Evolutionary conservation across 2,329 filamentous ascomycete species (phyloP).

Genomic region (Fusarium hostae): DNA sequence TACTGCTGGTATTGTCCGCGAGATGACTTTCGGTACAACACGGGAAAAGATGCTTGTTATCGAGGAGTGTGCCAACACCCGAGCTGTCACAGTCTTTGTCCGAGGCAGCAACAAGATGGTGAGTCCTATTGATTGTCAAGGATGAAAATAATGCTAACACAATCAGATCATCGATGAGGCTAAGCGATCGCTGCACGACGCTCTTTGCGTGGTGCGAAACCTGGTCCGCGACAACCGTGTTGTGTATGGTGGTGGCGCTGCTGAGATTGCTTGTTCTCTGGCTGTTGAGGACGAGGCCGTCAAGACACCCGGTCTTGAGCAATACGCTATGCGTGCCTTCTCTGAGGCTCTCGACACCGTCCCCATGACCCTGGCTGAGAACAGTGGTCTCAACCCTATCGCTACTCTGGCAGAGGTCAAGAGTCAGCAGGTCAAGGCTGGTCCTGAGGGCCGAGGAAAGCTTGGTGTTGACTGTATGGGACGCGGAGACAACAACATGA

Average conservation of each 20-base stretch:
- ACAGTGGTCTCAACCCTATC: conserved; percentile 95
- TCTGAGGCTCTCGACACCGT: conserved; percentile 92
- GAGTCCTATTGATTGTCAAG: conserved; percentile 46
- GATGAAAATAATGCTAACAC: conserved; percentile 32
- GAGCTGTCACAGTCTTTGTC: conserved; percentile 96
- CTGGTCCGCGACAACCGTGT: conserved; percentile 95
- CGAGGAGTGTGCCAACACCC: conserved; percentile 97
- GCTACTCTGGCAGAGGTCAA: conserved; percentile 95
- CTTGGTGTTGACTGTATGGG: conserved; percentile 99
- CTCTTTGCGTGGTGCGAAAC: conserved; percentile 96
- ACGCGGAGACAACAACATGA: conserved; percentile 95
- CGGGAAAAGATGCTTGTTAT: conserved; percentile 99
- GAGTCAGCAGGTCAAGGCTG: conserved; percentile 90
- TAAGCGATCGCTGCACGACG: conserved; percentile 96
- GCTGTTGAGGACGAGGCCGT: conserved; percentile 95
- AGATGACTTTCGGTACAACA: conserved; percentile 97
- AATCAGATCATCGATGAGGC: conserved; percentile 96
- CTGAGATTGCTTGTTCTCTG: conserved; percentile 95
- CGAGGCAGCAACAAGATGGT: conserved; percentile 99
- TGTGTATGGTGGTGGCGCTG: conserved; percentile 95
- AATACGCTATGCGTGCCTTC: conserved; percentile 99
- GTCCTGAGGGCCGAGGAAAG: conserved; percentile 61
- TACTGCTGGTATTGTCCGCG: conserved; percentile 86
- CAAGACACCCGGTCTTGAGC: conserved; percentile 95
- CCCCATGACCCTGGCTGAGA: conserved; percentile 96